Conservation (phyloP, 2,329 filamentous ascomycete species). For the Ophiobolus disseminans region DNA sequence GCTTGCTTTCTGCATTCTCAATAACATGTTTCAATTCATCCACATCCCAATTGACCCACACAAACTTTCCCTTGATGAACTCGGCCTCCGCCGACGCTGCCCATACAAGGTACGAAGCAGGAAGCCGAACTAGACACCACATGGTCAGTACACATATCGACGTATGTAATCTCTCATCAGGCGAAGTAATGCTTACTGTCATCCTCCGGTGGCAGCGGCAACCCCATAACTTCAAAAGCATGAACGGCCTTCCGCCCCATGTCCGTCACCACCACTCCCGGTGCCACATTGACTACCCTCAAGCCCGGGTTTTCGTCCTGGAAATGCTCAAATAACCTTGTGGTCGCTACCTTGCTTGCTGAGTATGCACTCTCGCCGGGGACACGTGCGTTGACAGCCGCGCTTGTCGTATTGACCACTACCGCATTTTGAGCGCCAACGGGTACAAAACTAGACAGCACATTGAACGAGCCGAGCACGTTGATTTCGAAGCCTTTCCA, state of each 20-base stretch:
- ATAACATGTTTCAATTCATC: conserved; percentile 36
- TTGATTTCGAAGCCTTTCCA: conserved; percentile 9
- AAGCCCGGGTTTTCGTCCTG: conserved; percentile 47
- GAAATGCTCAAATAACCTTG: conserved; percentile 47
- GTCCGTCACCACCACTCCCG: conserved; percentile 49
- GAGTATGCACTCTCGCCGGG: conserved; percentile 32
- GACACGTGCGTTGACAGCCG: no score
- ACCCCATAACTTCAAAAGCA: conserved; percentile 3
- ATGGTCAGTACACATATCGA: neutral
- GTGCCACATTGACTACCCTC: no score
- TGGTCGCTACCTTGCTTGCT: conserved; percentile 39
- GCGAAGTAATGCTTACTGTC: no score
- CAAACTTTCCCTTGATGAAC: conserved; percentile 26
- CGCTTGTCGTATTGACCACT: conserved; percentile 18
- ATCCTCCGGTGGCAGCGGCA: no score
- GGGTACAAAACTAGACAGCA: conserved; percentile 18
- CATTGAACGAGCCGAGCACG: conserved; percentile 16
- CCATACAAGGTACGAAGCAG: conserved; percentile 41
- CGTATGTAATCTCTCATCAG: conserved; percentile 17
- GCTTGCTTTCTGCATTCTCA: no score
- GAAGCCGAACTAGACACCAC: conserved; percentile 22
- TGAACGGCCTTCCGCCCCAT: conserved; percentile 25
- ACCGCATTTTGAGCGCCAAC: conserved; percentile 10
- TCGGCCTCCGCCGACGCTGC: conserved; percentile 27
- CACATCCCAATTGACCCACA: conserved; percentile 40